Evolutionary conservation across 2,329 filamentous ascomycete species (phyloP).

Genomic region (Hypoxylon sp.): DNA sequence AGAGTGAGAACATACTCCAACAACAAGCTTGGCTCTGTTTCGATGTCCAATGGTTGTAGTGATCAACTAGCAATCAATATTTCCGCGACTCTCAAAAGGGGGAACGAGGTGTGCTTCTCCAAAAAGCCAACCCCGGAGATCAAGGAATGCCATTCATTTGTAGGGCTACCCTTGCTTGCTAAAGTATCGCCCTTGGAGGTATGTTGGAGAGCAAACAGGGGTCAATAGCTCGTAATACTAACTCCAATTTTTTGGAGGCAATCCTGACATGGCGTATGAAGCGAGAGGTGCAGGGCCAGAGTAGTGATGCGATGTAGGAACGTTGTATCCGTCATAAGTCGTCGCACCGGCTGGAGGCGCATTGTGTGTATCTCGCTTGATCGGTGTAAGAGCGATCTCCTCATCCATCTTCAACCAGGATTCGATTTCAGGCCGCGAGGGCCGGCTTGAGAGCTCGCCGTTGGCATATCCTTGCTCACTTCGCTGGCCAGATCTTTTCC

Average conservation of each 20-base stretch:
- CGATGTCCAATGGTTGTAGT: background rate
- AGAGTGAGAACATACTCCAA: background rate
- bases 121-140: background rate
- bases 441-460: conserved; percentile 17
- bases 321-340: conserved; percentile 37
- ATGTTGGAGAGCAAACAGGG: background rate
- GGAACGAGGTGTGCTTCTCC: background rate
- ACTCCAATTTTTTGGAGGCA: background rate
- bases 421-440: conserved; percentile 22
- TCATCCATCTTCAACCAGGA: conserved; percentile 51
- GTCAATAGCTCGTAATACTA: background rate
- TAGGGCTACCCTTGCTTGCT: background rate
- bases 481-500: conserved; percentile 34
- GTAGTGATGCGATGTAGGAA: conserved; percentile 26
- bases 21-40: background rate
- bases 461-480: conserved; percentile 16
- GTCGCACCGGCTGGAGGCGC: conserved; percentile 29
- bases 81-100: background rate
- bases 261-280: conserved; percentile 8
- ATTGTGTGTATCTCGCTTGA: conserved; percentile 14
- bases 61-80: background rate
- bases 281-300: conserved; percentile 16
- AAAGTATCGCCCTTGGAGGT: background rate
- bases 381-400: conserved; percentile 27
- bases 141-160: background rate